These are phyloP conservation scores for Salix suchowensis DNA, from an alignment of 345 rosid species.

Conservation along the genomic window DNA sequence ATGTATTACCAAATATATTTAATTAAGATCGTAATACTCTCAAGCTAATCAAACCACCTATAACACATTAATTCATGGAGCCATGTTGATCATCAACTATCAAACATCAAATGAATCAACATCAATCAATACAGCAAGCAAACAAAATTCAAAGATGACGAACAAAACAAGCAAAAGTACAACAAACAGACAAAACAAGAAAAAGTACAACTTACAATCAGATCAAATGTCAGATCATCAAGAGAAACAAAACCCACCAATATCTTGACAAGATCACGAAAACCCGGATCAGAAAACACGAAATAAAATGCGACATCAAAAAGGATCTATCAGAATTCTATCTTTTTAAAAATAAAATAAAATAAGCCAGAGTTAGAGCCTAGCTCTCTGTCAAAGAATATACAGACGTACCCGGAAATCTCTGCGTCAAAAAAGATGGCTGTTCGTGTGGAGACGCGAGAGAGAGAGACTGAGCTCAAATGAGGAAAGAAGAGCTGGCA, in stretches of 20 bases:
- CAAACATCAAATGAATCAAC: not conserved
- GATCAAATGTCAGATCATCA: constrained; percentile 30
- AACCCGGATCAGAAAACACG: constrained; percentile 25
- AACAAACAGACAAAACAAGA: constrained; percentile 13
- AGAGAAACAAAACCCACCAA: constrained; percentile 18
- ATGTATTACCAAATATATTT: not conserved
- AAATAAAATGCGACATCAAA: not conserved
- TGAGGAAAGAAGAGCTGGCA: not conserved
- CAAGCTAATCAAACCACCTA: constrained; percentile 4
- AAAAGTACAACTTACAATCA: not conserved
- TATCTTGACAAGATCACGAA: constrained; percentile 13
- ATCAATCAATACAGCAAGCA: not conserved
- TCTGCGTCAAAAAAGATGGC: constrained; percentile 9
- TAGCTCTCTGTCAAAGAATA: not conserved
- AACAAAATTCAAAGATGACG: not conserved
- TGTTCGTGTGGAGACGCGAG: not conserved
- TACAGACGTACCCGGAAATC: constrained; percentile 11
- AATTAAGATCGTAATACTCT: not conserved
- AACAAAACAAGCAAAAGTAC: constrained; percentile 11
- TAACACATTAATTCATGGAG: not conserved
- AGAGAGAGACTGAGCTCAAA: constrained; percentile 8
- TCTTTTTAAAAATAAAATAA: not conserved
- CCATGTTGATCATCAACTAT: not conserved
- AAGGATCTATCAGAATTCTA: constrained; percentile 28
- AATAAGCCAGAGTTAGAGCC: not conserved